Evolutionary conservation across 208 protist genomes (phyloP), one percentile per base, ranked within the genome.

Genomic region (Acanthamoeba lenticulata): DNA sequence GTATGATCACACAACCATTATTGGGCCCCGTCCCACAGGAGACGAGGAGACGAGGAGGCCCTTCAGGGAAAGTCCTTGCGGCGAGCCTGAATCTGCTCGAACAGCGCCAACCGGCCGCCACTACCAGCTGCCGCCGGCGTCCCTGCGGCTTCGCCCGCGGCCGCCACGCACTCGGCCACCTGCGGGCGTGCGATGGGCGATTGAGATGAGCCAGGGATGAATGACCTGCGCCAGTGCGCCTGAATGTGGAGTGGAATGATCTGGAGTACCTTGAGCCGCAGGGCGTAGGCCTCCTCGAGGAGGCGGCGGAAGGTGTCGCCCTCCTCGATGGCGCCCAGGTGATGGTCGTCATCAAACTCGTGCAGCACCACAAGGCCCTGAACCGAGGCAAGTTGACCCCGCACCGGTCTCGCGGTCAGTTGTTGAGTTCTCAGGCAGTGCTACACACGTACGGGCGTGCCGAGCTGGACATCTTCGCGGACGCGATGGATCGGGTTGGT

Each of bases 401-500:
- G 11, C 11, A 60, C 15, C 52, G 11, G 55, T 0, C 24, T 7
- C 55, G 24, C 4, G 1, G 52, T 27, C 15, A 60, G 11, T 21
- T 27, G 21, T 60, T 60, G 15, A 60, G 21, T n/a, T 0, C 47
- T 15, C 9, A 49, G 45, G 9, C 45, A 49, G 45, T 5, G 9
- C 0, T 62, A 1, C 17, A 0, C 24, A 11, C 15, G 67, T 3
- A 77, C 67, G 9, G 11, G 34, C 24, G 67, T 77, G 67, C 67
- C 67, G 15, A 77, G 67, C 67, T 77, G 67, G 1, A 77, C 67
- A 13, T 77, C 67, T 0, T 77, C 67, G 32, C 67, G 67, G 1
- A 77, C 67, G 38, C 67, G 67, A 38, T 77, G 67, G 38, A 77
- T 77, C 17, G 67, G 67, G 38, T 77, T 77, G 11, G 67, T 77